phyloP scores from a whole-genome alignment of 495 filamentous ascomycete species.

The Tuber magnatum region DNA sequence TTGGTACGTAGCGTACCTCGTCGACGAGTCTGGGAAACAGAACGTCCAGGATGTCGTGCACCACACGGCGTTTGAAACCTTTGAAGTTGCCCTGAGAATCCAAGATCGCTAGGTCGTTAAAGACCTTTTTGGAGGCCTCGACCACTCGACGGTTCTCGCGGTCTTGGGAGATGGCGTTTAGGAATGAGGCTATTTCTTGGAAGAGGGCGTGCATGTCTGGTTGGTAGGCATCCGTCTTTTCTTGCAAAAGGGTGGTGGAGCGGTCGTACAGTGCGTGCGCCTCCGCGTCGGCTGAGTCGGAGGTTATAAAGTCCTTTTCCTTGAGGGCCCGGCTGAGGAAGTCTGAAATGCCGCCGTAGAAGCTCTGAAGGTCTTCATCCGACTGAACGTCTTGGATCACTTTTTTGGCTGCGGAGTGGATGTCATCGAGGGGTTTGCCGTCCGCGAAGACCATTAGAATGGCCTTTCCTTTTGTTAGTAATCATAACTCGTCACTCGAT shows the following conservation, averaged over 20 bases:
- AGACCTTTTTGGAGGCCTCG: conserved; percentile 38
- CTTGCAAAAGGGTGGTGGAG: conserved; percentile 30
- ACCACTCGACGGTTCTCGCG: conserved; percentile 27
- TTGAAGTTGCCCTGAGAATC: conserved; percentile 28
- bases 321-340: conserved; percentile 35
- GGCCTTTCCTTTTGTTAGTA: conserved; percentile 26
- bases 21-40: conserved; percentile 32
- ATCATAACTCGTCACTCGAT: conserved; percentile 3
- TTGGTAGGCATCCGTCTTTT: conserved; percentile 28
- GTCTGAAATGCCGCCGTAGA: conserved; percentile 22
- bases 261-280: conserved; percentile 38
- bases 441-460: conserved; percentile 38
- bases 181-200: conserved; percentile 24
- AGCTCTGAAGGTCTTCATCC: conserved; percentile 34
- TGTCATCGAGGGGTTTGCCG: conserved; percentile 32
- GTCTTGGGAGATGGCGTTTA: conserved; percentile 35
- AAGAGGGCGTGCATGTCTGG: conserved; percentile 39
- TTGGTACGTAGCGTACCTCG: conserved; percentile 37
- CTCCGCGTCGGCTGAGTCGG: conserved; percentile 38
- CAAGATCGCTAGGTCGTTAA: conserved; percentile 34
- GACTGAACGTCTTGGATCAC: conserved; percentile 35
- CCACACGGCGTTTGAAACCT: conserved; percentile 29
- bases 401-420: conserved; percentile 24
- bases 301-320: conserved; percentile 30
- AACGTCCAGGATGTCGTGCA: conserved; percentile 34